Conservation (phyloP, 164 flowering plant genomes). For the Piper longum region DNA sequence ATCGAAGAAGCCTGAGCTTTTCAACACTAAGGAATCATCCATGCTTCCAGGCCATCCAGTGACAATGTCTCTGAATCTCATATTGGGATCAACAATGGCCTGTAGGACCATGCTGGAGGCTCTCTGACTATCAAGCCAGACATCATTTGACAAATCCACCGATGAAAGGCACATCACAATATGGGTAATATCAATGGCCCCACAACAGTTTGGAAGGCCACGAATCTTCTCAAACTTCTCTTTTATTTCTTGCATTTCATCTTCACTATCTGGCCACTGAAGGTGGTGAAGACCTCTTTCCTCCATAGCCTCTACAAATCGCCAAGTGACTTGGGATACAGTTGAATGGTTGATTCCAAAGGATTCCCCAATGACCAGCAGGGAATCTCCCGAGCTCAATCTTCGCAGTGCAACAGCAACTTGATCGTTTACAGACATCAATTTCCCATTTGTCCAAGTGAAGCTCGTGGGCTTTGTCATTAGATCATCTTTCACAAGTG, state of each 20-base stretch:
- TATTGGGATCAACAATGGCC: conserved; percentile 60
- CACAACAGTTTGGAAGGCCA: conserved; percentile 88
- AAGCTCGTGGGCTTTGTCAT: conserved; percentile 33
- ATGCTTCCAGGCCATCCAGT: conserved; percentile 91
- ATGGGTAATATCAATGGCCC: conserved; percentile 70
- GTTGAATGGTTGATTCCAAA: conserved; percentile 63
- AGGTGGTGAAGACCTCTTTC: conserved; percentile 60
- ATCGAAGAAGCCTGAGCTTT: conserved; percentile 45
- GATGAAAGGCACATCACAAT: conserved; percentile 48
- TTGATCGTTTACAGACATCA: conserved; percentile 42
- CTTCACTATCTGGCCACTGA: conserved; percentile 53
- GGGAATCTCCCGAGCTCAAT: conserved; percentile 68
- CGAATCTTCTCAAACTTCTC: conserved; percentile 53
- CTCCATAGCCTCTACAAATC: conserved; percentile 80
- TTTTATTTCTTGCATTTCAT: conserved; percentile 45
- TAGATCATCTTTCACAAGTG: conserved; percentile 62
- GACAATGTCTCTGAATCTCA: conserved; percentile 76
- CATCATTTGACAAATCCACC: conserved; percentile 30
- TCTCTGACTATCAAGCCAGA: conserved; percentile 52
- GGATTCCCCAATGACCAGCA: conserved; percentile 40
- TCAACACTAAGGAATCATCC: conserved; percentile 35
- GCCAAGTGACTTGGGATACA: conserved; percentile 76
- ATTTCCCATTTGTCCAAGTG: conserved; percentile 33
- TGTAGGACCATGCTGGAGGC: conserved; percentile 77
- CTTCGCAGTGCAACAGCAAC: conserved; percentile 78